Evolutionary conservation across 2,329 filamentous ascomycete species (phyloP).

Genomic region (Alternaria hordeiaustralica): DNA sequence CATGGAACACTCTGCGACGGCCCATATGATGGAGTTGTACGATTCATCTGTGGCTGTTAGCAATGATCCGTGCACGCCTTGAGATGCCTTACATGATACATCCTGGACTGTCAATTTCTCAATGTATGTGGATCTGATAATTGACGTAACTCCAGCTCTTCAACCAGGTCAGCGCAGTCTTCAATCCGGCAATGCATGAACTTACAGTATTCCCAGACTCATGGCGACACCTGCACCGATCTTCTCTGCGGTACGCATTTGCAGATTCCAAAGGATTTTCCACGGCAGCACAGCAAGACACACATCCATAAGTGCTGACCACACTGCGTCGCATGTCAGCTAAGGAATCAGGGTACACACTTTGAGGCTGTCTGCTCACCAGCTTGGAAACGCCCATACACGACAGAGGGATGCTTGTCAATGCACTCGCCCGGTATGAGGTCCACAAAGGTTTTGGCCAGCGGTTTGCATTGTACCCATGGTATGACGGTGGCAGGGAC

Average conservation of each 20-base stretch:
- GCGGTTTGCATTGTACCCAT: slow-evolving; percentile 16
- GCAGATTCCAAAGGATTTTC: slow-evolving; percentile 15
- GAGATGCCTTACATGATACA: slow-evolving; percentile 14
- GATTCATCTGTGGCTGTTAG: slow-evolving; percentile 11
- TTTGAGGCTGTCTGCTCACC: slow-evolving; percentile 7
- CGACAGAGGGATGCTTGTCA: slow-evolving; percentile 15
- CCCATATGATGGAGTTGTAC: slow-evolving; percentile 17
- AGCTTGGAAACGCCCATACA: slow-evolving; percentile 17
- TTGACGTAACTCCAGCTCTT: slow-evolving; percentile 15
- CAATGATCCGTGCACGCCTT: background rate
- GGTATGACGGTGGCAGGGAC: slow-evolving; percentile 13
- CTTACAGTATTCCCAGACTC: slow-evolving; percentile 18
- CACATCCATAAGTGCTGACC: slow-evolving; percentile 17
- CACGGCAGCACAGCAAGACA: slow-evolving; percentile 17
- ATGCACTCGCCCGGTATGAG: slow-evolving; percentile 16
- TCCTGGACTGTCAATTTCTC: slow-evolving; percentile 13
- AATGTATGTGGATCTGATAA: slow-evolving; percentile 13
- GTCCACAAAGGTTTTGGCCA: slow-evolving; percentile 17
- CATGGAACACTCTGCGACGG: slow-evolving; percentile 18
- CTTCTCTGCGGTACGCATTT: slow-evolving; percentile 17
- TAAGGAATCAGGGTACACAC: background rate
- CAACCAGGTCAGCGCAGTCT: background rate
- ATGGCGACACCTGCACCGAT: slow-evolving; percentile 19
- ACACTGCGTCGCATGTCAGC: slow-evolving; percentile 12
- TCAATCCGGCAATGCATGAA: background rate